Evolutionary conservation across 1,284 basidiomycete species (phyloP).

Genomic region (Singerocomus inundabilis): DNA sequence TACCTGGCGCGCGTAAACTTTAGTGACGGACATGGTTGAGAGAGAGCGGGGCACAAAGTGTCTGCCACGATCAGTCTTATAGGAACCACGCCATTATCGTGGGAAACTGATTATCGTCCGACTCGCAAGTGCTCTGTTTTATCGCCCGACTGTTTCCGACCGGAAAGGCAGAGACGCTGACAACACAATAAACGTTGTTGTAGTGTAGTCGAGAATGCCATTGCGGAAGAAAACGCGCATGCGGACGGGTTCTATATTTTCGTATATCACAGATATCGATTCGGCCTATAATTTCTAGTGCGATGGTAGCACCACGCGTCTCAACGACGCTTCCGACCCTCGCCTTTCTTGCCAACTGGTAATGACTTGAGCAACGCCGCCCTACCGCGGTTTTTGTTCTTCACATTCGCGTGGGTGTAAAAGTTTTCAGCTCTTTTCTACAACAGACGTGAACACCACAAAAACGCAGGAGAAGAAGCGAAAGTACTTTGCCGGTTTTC

Average conservation of each 20-base stretch:
- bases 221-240: conserved; percentile 13
- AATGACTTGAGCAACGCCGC: conserved; percentile 54
- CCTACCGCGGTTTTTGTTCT: conserved; percentile 79
- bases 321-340: conserved; percentile 39
- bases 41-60: conserved; percentile 26
- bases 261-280: conserved; percentile 13
- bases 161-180: conserved; percentile 3
- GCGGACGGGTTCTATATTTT: conserved; percentile 8
- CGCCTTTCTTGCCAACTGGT: conserved; percentile 47
- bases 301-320: conserved; percentile 7
- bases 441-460: conserved; percentile 14
- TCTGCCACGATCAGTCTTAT: conserved; percentile 21
- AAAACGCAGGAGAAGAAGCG: conserved; percentile 1
- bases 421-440: conserved; percentile 91
- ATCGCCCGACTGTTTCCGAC: background rate
- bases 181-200: conserved; percentile 17
- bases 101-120: conserved; percentile 33
- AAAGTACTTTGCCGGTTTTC: conserved; percentile 83
- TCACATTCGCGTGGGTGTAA: conserved; percentile 84
- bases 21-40: conserved; percentile 79
- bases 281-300: conserved; percentile 9
- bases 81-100: conserved; percentile 22
- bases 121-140: background rate
- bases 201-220: conserved; percentile 1
- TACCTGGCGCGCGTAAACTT: conserved; percentile 88